Base-by-base conservation (phyloP, 305 asterid species). In the Striga hermonthica region DNA sequence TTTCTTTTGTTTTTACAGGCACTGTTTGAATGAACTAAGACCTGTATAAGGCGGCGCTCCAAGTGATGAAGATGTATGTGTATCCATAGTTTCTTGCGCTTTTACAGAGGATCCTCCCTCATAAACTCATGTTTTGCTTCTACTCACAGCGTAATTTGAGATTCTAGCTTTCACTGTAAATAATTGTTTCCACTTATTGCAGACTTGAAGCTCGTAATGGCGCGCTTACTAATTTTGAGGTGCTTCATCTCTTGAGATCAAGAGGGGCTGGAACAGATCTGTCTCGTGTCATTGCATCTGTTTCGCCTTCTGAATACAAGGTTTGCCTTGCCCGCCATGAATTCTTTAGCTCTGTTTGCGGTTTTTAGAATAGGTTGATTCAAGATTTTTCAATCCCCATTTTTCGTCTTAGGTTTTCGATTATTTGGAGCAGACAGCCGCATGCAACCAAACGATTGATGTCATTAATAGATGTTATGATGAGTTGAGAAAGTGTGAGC, bases 221-320 rank as follows among this genome's bases (percentile, higher is more conserved):
- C 54, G 82, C 84, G 11, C 90, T 89, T 34, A 76, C 95, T 48
- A 87, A 92, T 72, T 87, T 81, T 69, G 97, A 92, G 77, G 91
- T 89, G 67, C 97, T 89, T 40, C 86, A 84, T 63, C 85, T 81
- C 44, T 75, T 92, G 69, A 77, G 87, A 75, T 85, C 93, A 5
- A 80, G 95, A 84, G 97, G 95, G 4, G 93, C 96, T 65, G 91
- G 86, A 48, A 87, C 69, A 68, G 96, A 89, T 73, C 86, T 86
- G 53, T 76, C 95, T 4, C 87, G 89, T 16, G 81, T 78, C 66
- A 73, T 85, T 63, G 83, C 88, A 35, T 66, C 90, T 0, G 75
- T 89, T 0, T 65, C 82, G 0, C 82, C 81, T 34, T 87, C 87
- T 45, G 98, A 92, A 74, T 89, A 77, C 80, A 86, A 87, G 97